Percentiles rank a stretch among this genome's conserved stretches.
Evolutionary conservation across 768 basidiomycete genomes (phyloP).

Genomic region (Podaxis sp.): DNA sequence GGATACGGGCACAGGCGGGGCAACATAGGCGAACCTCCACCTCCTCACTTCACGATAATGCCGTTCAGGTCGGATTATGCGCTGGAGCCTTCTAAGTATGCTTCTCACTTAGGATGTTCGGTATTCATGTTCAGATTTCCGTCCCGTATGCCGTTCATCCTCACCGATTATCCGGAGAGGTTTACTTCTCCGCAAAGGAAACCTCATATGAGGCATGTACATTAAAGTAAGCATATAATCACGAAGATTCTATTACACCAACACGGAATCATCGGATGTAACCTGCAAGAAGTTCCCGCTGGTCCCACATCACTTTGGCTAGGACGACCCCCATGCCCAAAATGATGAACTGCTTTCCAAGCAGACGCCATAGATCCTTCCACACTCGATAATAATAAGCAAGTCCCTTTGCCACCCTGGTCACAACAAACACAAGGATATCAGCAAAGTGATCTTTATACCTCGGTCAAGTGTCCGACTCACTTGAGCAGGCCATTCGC

Average conservation of each 20-base stretch:
- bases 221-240: constrained; percentile 2
- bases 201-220: not conserved
- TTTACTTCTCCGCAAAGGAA: not conserved
- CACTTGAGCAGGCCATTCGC: constrained; percentile 26
- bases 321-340: constrained; percentile 21
- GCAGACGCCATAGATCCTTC: constrained; percentile 29
- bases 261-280: constrained; percentile 15
- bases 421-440: not conserved
- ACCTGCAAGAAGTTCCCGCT: constrained; percentile 23
- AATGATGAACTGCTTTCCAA: constrained; percentile 27
- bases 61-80: not conserved
- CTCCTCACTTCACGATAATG: not conserved
- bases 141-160: not conserved
- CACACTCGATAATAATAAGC: constrained; percentile 27
- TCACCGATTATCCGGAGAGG: not conserved
- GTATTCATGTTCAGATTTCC: not conserved
- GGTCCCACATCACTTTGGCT: constrained; percentile 30
- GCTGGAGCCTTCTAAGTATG: not conserved
- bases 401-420: constrained; percentile 26
- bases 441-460: not conserved
- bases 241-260: not conserved
- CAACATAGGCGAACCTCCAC: constrained; percentile 1
- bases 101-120: not conserved
- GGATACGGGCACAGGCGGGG: constrained; percentile 5
- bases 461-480: not conserved